phyloP scores from a whole-genome alignment of 441 rosid species.

The Bocquillonia castaneifolia region DNA sequence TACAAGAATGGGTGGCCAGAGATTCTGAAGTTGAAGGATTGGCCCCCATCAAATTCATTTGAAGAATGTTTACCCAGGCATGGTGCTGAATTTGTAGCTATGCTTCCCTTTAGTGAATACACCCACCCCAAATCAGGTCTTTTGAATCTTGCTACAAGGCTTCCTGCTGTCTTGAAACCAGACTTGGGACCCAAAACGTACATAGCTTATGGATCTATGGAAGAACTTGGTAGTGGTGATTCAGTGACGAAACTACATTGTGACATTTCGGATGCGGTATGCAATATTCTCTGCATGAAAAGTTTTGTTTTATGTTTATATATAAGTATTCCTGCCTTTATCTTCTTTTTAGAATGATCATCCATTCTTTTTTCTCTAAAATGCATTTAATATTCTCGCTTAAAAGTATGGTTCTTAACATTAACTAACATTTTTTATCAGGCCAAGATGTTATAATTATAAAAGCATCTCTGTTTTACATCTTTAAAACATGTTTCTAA shows the following conservation, averaged over 20 bases:
- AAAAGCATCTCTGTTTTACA: not conserved
- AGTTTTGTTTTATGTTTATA: conserved; percentile 5
- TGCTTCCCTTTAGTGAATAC: conserved; percentile 73
- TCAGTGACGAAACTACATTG: conserved; percentile 90
- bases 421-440: not conserved
- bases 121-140: conserved; percentile 61
- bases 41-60: conserved; percentile 74
- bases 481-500: not conserved
- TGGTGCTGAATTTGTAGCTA: conserved; percentile 54
- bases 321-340: not conserved
- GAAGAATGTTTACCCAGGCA: conserved; percentile 69
- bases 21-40: conserved; percentile 73
- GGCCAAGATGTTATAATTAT: not conserved
- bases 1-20: conserved; percentile 51
- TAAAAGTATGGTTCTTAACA: not conserved
- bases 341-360: not conserved
- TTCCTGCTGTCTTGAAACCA: conserved; percentile 56
- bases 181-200: conserved; percentile 92
- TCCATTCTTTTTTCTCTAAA: not conserved
- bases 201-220: conserved; percentile 67
- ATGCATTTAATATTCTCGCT: not conserved
- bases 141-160: conserved; percentile 56
- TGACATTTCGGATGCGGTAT: conserved; percentile 94
- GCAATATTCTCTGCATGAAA: conserved; percentile 2
- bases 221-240: conserved; percentile 89